Conservation (phyloP, 352 stramenopile species). For the Globisporangium yorkense region DNA sequence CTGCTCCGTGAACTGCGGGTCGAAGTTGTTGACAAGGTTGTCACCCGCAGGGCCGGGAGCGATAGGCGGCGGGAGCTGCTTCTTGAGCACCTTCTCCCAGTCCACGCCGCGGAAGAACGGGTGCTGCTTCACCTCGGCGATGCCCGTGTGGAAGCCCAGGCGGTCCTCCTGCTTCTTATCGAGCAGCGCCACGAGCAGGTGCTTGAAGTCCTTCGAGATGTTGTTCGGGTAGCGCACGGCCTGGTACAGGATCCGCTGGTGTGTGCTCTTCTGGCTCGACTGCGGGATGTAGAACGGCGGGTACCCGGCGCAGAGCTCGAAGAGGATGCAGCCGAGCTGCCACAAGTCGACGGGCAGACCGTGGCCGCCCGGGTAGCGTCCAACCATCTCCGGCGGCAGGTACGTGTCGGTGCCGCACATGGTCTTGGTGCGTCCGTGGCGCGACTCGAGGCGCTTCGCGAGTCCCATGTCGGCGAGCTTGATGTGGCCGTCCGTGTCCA, state of each 20-base stretch:
- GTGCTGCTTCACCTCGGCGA: slow-evolving; percentile 65
- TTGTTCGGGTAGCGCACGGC: slow-evolving; percentile 80
- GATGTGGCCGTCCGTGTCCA: slow-evolving; percentile 85
- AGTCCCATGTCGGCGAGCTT: slow-evolving; percentile 91
- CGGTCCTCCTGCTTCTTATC: slow-evolving; percentile 83
- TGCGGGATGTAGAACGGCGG: slow-evolving; percentile 91
- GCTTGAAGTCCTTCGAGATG: slow-evolving; percentile 75
- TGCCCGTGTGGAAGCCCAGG: slow-evolving; percentile 49
- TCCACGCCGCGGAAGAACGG: slow-evolving; percentile 73
- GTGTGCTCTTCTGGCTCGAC: slow-evolving; percentile 85
- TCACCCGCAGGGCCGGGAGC: slow-evolving; percentile 60
- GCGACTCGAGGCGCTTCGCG: slow-evolving; percentile 78
- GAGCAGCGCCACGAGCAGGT: slow-evolving; percentile 56
- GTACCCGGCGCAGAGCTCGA: slow-evolving; percentile 89
- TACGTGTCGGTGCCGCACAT: slow-evolving; percentile 91
- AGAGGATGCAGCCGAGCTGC: slow-evolving; percentile 92
- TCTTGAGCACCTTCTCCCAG: slow-evolving; percentile 70
- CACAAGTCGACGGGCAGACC: slow-evolving; percentile 91
- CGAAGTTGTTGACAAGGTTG: slow-evolving; percentile 79
- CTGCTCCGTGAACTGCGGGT: slow-evolving; percentile 81
- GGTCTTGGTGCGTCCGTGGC: slow-evolving; percentile 73
- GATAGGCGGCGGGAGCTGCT: slow-evolving; percentile 53
- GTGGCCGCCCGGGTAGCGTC: slow-evolving; percentile 67
- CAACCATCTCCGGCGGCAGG: slow-evolving; percentile 86
- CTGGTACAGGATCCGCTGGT: slow-evolving; percentile 88